Percentiles rank a stretch among this genome's conserved stretches.
phyloP scores from a whole-genome alignment of 1,139 yeast species.

The Saccharomyces uvarum region DNA sequence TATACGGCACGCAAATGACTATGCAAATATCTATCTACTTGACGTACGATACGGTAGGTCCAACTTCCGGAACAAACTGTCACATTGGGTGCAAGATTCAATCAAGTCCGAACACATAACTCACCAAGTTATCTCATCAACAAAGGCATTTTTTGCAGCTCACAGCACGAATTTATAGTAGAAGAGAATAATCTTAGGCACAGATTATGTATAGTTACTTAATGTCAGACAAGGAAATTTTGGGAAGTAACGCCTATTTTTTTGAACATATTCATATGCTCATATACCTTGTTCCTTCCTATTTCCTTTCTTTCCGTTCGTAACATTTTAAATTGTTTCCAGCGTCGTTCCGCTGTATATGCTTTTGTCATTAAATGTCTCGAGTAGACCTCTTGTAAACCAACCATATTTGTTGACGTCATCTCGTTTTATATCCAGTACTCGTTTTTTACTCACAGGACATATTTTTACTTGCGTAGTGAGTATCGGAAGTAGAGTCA shows the following conservation, averaged over 20 bases:
- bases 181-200: neutral
- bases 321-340: neutral
- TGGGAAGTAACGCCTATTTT: neutral
- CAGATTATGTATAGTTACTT: neutral
- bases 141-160: conserved; percentile 18
- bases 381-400: conserved; percentile 28
- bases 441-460: conserved; percentile 32
- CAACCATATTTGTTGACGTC: conserved; percentile 29
- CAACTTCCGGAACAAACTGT: conserved; percentile 54
- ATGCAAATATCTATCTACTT: conserved; percentile 63
- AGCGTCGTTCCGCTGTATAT: conserved; percentile 26
- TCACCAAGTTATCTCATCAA: conserved; percentile 15
- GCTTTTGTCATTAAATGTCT: conserved; percentile 22
- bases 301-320: neutral
- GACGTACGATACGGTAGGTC: conserved; percentile 53
- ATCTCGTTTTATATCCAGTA: conserved; percentile 31
- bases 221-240: neutral
- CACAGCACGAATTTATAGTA: neutral
- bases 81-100: conserved; percentile 67
- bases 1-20: conserved; percentile 76
- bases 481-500: conserved; percentile 34
- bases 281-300: neutral
- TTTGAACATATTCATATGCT: neutral
- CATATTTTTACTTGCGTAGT: conserved; percentile 32
- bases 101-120: conserved; percentile 19